Evolutionary conservation across 169 alveolate genomes (phyloP), one percentile per base, ranked within the genome.

Genomic region (Plasmodium berghei): DNA sequence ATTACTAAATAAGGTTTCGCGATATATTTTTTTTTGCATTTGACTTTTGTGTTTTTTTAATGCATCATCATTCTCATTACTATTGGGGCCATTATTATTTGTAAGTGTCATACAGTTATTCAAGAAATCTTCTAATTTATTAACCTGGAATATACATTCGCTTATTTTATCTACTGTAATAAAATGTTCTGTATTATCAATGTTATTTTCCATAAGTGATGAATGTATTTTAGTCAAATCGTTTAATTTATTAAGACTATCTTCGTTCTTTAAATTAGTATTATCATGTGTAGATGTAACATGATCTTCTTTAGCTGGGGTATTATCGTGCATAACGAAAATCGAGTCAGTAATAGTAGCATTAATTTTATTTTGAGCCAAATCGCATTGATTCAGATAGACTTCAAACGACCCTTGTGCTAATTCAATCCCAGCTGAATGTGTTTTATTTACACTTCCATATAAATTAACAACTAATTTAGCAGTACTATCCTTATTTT

Each of bases 71-170:
- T 73, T 49, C 16, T 49, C 54, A 14, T 22, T 61, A 1, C 5
- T 10, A 24, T 14, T 48, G 12, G 45, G 28, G 54, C 18, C 62
- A 62, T 42, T 59, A 34, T 20, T 61, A 9, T 46, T 24, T 14
- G 48, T 61, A 52, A 3, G 12, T 26, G 9, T 63, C 34, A 66
- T 18, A 45, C 89, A 77, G 16, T 46, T 46, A 14, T 45, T 46
- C 28, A 77, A 24, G 42, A 77, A 77, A 52, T 77, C 71, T 1
- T 77, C 70, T 45, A 77, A 52, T 49, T 48, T 48, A 12, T 74
- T 49, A 48, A 77, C 75, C 8, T 66, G 9, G 14, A 77, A 34
- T 52, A 14, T 54, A 9, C 6, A 34, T 24, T 77, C 77, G 9
- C 49, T 52, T 16, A 16, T 14, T 45, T 52, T 63, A 42, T 77